Evolutionary conservation across 2,329 filamentous ascomycete genomes (phyloP), one percentile per base, ranked within the genome.

Genomic region (Leptographium procerum): DNA sequence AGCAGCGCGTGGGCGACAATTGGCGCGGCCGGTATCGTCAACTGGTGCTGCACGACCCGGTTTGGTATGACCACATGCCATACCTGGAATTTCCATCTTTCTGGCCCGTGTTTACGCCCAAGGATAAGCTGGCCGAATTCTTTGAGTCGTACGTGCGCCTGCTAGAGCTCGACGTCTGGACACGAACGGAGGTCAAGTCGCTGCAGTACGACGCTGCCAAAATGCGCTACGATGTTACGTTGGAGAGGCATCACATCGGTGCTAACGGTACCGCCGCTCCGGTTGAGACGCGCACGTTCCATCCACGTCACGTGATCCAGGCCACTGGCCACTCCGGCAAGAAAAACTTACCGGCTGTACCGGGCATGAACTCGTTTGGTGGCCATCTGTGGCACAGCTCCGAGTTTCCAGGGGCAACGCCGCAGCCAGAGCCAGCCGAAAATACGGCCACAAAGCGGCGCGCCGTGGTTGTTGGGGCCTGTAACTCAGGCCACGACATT

Each of bases 31-130:
- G 84, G 52, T 87, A 87, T 63, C 77, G 81, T 61, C 80, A 85
- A 60, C 77, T 88, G 0, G 83, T 87, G 1, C 78, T 86, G 0
- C 85, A 89, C 63, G 85, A 88, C 63, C 83, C 84, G 0, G 80
- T 87, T 2, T 84, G 75, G 73, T 80, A 76, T 59, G 77, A 80
- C 57, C 79, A 83, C 64, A 71, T 87, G 72, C 82, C 85, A 0
- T 88, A 86, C 66, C 64, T 89, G 4, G 71, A 72, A 0, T 89
- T 88, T 66, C 86, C 85, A 0, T 66, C 76, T 0, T 77, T 77
- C 56, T 89, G 85, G 85, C 85, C 85, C 4, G 72, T 86, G 19
- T 89, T 86, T 67, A 87, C 84, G 0, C 84, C 85, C 6, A 88
- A 88, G 66, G 85, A 88, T 68, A 88, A 88, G 65, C 72, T 88